Conservation (phyloP, 805 yeast species). For the Wickerhamiella domercqiae region DNA sequence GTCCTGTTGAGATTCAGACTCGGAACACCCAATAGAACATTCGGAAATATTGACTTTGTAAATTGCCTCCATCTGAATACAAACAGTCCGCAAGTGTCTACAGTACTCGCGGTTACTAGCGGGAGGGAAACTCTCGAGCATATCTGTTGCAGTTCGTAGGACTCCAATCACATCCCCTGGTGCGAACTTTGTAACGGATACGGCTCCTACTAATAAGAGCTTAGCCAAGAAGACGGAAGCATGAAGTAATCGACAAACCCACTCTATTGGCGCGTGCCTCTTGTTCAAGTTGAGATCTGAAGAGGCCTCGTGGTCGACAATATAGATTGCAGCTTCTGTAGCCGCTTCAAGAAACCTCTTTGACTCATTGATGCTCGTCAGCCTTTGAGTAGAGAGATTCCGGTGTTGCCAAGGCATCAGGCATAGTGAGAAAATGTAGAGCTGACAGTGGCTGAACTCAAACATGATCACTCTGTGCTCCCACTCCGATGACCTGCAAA, state of each 20-base stretch:
- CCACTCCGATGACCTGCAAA: constrained; percentile 27
- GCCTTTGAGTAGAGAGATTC: constrained; percentile 13
- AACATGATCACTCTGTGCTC: constrained; percentile 54
- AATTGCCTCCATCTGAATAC: not conserved
- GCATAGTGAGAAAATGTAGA: constrained; percentile 75
- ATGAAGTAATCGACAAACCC: constrained; percentile 74
- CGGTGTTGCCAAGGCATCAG: too few relatives aligned
- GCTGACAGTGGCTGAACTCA: constrained; percentile 71
- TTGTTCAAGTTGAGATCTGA: constrained; percentile 44
- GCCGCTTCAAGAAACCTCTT: constrained; percentile 62
- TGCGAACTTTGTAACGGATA: not conserved
- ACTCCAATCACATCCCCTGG: not conserved
- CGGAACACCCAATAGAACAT: too few relatives aligned
- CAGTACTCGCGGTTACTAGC: not conserved
- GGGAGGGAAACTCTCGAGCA: constrained; percentile 2
- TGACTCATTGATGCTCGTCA: not conserved
- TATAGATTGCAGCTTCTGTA: constrained; percentile 67
- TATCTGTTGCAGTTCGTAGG: constrained; percentile 4
- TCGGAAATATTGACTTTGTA: too few relatives aligned
- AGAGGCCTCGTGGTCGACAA: constrained; percentile 47
- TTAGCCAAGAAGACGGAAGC: constrained; percentile 85
- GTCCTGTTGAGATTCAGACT: too few relatives aligned
- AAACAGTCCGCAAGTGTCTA: not conserved
- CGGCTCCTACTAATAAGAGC: constrained; percentile 33
- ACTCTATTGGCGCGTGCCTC: constrained; percentile 72